These are phyloP conservation scores for Saccharomycopsis javanensis DNA, from an alignment of 805 yeast species.

Conservation along the genomic window DNA sequence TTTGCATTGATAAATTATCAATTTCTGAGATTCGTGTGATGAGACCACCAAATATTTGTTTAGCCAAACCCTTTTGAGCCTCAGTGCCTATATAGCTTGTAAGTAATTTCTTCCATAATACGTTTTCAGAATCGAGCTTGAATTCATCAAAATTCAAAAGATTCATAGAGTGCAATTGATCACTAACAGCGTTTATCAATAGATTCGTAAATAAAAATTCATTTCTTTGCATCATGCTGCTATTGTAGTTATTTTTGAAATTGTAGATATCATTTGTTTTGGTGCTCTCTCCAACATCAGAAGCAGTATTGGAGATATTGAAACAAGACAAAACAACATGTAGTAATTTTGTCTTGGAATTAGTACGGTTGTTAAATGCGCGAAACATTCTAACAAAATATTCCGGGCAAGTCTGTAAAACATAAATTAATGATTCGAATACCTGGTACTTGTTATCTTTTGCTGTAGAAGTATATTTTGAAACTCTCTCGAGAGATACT, in stretches of 20 bases:
- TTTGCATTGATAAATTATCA: constrained; percentile 52
- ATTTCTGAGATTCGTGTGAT: constrained; percentile 29
- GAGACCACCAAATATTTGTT: constrained; percentile 30
- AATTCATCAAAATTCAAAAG: constrained; percentile 22
- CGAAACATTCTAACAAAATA: constrained; percentile 44
- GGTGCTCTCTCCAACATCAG: background rate
- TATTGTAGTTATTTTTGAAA: constrained; percentile 13
- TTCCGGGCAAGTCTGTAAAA: constrained; percentile 73
- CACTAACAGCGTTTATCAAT: constrained; percentile 35
- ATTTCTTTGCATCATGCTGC: constrained; percentile 38
- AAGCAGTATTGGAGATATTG: background rate
- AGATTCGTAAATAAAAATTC: constrained; percentile 57
- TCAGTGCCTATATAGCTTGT: constrained; percentile 28
- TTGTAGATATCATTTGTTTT: background rate
- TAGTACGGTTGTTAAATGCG: constrained; percentile 1
- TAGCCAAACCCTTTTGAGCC: constrained; percentile 28
- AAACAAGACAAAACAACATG: constrained; percentile 15
- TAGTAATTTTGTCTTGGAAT: constrained; percentile 9
- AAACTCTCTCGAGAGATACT: constrained; percentile 25
- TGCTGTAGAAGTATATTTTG: constrained; percentile 22
- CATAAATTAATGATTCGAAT: constrained; percentile 70
- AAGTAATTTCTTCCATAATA: constrained; percentile 38
- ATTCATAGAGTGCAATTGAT: constrained; percentile 29
- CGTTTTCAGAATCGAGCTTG: constrained; percentile 19
- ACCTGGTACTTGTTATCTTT: constrained; percentile 39